Evolutionary conservation across 805 yeast genomes (phyloP), one percentile per base, ranked within the genome.

Genomic region (Zygosaccharomyces gambellarensis): DNA sequence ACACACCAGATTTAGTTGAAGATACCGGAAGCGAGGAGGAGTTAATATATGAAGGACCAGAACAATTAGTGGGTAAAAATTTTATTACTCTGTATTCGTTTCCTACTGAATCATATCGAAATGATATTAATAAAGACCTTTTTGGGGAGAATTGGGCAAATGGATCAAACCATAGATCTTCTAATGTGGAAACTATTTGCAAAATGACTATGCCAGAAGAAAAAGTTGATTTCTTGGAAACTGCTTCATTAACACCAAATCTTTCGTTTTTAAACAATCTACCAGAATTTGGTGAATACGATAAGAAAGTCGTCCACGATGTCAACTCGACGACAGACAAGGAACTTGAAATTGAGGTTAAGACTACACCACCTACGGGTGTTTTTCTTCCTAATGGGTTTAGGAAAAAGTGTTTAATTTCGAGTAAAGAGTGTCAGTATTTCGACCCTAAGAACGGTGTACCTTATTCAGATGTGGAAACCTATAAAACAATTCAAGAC

Each of bases 361-460:
- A 72, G 22, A 86, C 92, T 0, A 82, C 80, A 47, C 85, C 92
- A 1, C 94, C 92, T 2, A 73, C 82, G 3, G 92, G 92, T 14
- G 81, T 85, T 28, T 78, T 82, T 54, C 70, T 85, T 49, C 85
- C 89, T 36, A 87, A 75, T 64, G 89, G 87, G 27, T 75, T 75
- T 45, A 82, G 80, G 65, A 73, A 75, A 59, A 78, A 81, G 67
- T 85, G 96, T 74, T 71, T 83, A 23, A 81, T 90, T 39, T 82
- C 89, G 2, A 77, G 77, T 44, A 83, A 82, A 42, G 95, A 94
- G 14, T 65, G 69, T 36, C 78, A 81, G 60, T 92, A 88, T 67
- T 82, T 85, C 55, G 98, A 92, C 71, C 98, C 98, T 0, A 76
- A 80, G 32, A 82, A 85, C 27, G 96, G 96, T 32, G 79, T 94